Base-by-base conservation (phyloP, 257 asterid genomes). In the Nyctanthes arbortristis region DNA sequence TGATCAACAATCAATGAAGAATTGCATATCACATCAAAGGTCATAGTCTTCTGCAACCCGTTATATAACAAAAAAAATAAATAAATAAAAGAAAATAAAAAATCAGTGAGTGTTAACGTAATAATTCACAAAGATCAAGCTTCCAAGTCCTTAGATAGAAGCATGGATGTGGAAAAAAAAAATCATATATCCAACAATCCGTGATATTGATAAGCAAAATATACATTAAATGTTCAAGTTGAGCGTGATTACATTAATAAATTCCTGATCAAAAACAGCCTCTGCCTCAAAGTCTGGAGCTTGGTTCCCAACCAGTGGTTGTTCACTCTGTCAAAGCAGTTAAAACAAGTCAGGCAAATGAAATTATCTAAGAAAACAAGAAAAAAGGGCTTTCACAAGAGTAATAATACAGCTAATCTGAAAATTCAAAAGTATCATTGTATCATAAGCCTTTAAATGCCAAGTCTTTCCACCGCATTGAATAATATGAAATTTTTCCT, bases 251-350 rank as follows among this genome's bases (percentile, higher is more conserved):
- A 93, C 97, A 75, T 84, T 79, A 65, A 87, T 77, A 67, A 93
- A 89, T 65, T 93, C 97, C 80, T 91, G 99, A 73, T 93, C 99
- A 47, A 91, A 93, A 70, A 93, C 97, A 70, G 99, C 97, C 76
- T 91, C 97, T 1, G 99, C 99, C 79, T 91, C 99, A 66, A 93
- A 93, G 72, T 91, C 97, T 13, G 99, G 97, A 66, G 99, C 97
- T 65, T 20, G 37, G 67, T 93, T 93, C 18, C 97, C 99, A 68
- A 93, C 99, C 49, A 89, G 87, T 10, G 98, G 96, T 68, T 82
- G 82, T 27, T 84, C 96, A 81, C 87, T 52, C 97, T 91, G 87
- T 64, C 65, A 62, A 74, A 59, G 63, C 66, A 54, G 16, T 59
- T 31, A 69, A 63, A n/a, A n/a, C n/a, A 13, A 61, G 25, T 47